Conservation (phyloP, 257 asterid genomes). For the Rehmannia glutinosa region DNA sequence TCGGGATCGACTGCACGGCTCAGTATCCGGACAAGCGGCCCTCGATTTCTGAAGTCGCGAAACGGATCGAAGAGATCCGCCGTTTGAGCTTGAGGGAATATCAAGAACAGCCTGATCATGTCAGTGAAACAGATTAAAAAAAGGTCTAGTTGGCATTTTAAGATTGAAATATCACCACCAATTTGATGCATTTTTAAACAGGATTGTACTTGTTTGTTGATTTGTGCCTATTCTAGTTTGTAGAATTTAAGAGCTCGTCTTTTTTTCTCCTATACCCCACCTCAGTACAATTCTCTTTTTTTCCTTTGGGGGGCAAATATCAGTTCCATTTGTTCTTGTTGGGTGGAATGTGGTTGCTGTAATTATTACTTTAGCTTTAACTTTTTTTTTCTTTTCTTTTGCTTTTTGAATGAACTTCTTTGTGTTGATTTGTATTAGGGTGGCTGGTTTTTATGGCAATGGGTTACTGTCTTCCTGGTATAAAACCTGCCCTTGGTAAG, state of each 20-base stretch:
- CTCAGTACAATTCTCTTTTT: conserved; percentile 15
- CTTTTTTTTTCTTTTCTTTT: conserved; percentile 29
- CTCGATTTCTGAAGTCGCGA: conserved; percentile 42
- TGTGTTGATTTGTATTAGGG: conserved; percentile 11
- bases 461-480: neutral
- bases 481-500: neutral
- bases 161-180: conserved; percentile 6
- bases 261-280: neutral
- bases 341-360: conserved; percentile 47
- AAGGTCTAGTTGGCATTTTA: neutral
- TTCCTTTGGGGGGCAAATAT: conserved; percentile 17
- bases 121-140: conserved; percentile 40
- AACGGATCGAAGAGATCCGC: conserved; percentile 47
- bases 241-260: conserved; percentile 33
- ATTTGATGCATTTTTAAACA: neutral
- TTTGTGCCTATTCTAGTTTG: conserved; percentile 34
- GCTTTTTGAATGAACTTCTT: conserved; percentile 26
- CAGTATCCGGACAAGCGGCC: conserved; percentile 80
- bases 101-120: conserved; percentile 38
- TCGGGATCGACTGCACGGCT: conserved; percentile 73
- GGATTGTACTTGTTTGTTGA: conserved; percentile 33
- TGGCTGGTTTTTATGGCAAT: conserved; percentile 5
- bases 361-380: conserved; percentile 50
- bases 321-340: conserved; percentile 42
- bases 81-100: conserved; percentile 25